Percentiles rank a stretch among this genome's conserved stretches.
Conservation (phyloP, 163 green algal genomes). For the Volvox carteri region DNA sequence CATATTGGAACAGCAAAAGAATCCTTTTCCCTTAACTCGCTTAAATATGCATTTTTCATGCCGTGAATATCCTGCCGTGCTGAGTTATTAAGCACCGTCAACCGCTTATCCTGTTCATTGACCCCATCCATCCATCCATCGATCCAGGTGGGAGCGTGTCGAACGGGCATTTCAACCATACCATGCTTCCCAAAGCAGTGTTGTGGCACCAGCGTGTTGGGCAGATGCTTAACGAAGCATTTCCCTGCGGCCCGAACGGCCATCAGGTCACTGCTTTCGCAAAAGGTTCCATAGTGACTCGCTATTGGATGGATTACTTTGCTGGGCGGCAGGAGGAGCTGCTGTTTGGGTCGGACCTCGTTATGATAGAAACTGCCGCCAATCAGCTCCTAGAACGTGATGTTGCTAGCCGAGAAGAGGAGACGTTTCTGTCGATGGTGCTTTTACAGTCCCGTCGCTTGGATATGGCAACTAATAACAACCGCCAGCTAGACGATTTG, state of each 20-base stretch:
- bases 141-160: constrained; percentile 14
- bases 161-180: not conserved
- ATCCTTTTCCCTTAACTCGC: no score
- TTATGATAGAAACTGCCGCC: not conserved
- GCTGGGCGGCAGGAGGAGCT: not conserved
- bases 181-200: not conserved
- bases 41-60: no score
- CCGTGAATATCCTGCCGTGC: no score
- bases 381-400: not conserved
- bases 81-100: no score
- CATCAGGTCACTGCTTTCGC: not conserved
- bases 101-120: no score
- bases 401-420: not conserved
- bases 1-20: no score
- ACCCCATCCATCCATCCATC: not conserved
- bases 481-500: not conserved
- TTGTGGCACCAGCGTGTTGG: not conserved
- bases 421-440: not conserved
- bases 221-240: not conserved
- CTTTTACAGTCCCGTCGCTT: not conserved
- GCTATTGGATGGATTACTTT: not conserved
- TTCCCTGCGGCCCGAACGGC: not conserved
- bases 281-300: not conserved
- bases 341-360: not conserved
- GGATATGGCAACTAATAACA: not conserved